Base-by-base conservation (phyloP, 2,329 filamentous ascomycete species). In the Aspergillus unguis region DNA sequence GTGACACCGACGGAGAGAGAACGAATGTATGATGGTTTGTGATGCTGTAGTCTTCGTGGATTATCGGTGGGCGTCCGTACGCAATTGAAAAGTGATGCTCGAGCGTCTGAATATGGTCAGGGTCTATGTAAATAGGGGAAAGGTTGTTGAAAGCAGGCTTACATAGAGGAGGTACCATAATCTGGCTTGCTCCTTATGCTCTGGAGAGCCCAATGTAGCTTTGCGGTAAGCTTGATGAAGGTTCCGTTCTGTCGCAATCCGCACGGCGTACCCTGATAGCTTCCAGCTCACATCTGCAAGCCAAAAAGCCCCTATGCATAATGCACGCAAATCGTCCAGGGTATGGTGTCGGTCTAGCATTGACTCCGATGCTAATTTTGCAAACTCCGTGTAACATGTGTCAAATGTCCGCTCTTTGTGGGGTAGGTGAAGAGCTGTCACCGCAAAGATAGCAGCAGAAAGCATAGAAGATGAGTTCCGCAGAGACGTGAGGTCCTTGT, bases 221-320 rank as follows among this genome's bases (percentile, higher is more conserved):
- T 70, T 72, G 35, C 71, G 67, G 50, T 73, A 75, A 45, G 67
- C 75, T 48, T 73, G 72, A 40, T 74, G 72, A 26, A 75, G 62
- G 40, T 71, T 71, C 32, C 69, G 72, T 52, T 75, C 73, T 3
- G 71, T 75, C 5, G 74, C 71, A 55, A 73, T 73, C 6, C 71
- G 70, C 7, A 73, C 69, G 7, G 71, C 71, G 56, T 73, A 71
- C 3, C 70, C 71, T n/a, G 71, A 73, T 3, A 74, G 57, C 52
- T 73, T 79, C 77, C 66, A 77, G 69, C 57, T 78, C 11, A 81
- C 74, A 60, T 82, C 78, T 25, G 77, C 76, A 6, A 82, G 71
- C 80, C 80, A 82, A 57, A 80, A 81, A 4, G 78, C 76, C 6
- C 75, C 79, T 40, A 81, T 77, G 55, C 79, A 81, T 44, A 82